These are phyloP conservation scores for Cryphonectria japonica DNA, from an alignment of 2,329 filamentous ascomycete genomes.

Conservation along the genomic window DNA sequence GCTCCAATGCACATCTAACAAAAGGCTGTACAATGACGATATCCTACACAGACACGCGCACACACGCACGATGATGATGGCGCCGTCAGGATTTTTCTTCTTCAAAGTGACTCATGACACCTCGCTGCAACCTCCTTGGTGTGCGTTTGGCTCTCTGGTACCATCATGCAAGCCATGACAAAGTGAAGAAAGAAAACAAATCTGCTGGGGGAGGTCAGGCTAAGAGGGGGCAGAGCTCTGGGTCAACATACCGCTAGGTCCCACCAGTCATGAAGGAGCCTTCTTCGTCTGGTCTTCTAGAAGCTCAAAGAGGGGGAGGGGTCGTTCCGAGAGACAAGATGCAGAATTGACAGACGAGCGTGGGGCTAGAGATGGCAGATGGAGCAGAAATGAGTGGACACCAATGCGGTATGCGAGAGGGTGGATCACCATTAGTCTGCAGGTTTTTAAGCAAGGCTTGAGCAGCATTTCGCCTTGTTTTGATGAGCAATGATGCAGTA, in stretches of 20 bases:
- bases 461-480: conserved; percentile 18
- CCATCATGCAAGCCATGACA: not conserved
- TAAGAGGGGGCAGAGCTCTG: conserved; percentile 11
- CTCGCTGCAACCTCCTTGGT: not conserved
- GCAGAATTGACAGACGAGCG: conserved; percentile 21
- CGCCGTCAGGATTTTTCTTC: not conserved
- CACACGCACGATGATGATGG: not conserved
- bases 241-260: conserved; percentile 19
- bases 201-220: conserved; percentile 2
- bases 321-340: conserved; percentile 8
- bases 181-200: not conserved
- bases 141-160: not conserved
- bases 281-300: conserved; percentile 14
- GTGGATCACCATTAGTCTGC: conserved; percentile 15
- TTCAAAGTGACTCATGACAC: not conserved
- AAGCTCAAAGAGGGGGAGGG: conserved; percentile 19
- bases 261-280: conserved; percentile 13
- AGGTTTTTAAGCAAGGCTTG: conserved; percentile 15
- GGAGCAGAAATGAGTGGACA: conserved; percentile 13
- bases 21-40: not conserved
- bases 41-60: not conserved
- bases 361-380: conserved; percentile 12
- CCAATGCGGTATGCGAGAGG: conserved; percentile 15
- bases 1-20: conserved; percentile 2
- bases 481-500: conserved; percentile 17